phyloP scores from a whole-genome alignment of 306 rosid genomes.

The Prosopis cineraria region DNA sequence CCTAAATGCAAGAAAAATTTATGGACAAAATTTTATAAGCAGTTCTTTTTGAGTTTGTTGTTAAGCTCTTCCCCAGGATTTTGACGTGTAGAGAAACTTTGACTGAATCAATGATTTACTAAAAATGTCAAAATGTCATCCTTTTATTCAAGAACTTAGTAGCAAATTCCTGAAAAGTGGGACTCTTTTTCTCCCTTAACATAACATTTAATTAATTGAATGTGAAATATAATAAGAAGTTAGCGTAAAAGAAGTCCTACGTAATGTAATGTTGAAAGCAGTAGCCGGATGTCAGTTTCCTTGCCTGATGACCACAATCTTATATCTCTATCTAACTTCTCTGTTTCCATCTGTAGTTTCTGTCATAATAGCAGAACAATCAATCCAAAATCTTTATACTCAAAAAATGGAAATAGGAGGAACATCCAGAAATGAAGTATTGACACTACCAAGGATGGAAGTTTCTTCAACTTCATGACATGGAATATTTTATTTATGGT shows the following conservation, averaged over 20 bases:
- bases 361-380: conserved; percentile 25
- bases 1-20: neutral
- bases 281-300: conserved; percentile 73
- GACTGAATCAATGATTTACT: neutral
- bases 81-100: neutral
- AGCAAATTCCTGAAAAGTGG: neutral
- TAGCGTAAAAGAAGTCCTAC: conserved; percentile 44
- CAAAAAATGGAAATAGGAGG: conserved; percentile 12
- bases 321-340: conserved; percentile 66
- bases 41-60: neutral
- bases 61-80: neutral
- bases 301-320: conserved; percentile 87
- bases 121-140: neutral
- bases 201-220: neutral
- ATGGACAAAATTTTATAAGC: neutral
- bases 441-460: neutral
- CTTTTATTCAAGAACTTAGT: neutral
- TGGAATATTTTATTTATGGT: neutral
- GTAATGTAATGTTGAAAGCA: conserved; percentile 79
- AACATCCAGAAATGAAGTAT: neutral
- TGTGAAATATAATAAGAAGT: neutral
- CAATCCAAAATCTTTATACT: conserved; percentile 13
- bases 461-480: conserved; percentile 26
- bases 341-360: conserved; percentile 52
- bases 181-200: neutral